Evolutionary conservation across 2,329 filamentous ascomycete species (phyloP).

Genomic region (Penicillium paneum): DNA sequence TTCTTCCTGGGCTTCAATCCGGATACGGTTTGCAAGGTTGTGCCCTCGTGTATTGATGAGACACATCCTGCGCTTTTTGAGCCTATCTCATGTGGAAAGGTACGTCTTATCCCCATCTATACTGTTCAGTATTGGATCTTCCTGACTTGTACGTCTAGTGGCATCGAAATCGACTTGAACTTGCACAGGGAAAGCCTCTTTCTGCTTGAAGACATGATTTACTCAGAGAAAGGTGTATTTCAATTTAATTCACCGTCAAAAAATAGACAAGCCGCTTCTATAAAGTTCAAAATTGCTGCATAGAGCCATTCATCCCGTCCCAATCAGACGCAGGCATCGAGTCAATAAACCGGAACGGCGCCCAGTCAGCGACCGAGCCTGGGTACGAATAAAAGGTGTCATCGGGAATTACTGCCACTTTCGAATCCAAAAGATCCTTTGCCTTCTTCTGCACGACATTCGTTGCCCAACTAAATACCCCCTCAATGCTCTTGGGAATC

Average conservation of each 20-base stretch:
- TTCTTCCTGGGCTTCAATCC: constrained; percentile 58
- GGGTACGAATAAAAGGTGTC: constrained; percentile 8
- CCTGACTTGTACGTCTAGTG: constrained; percentile 14
- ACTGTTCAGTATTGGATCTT: too few relatives aligned
- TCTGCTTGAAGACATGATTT: not conserved
- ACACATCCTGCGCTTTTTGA: constrained; percentile 50
- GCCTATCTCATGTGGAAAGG: constrained; percentile 52
- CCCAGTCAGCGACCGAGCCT: constrained; percentile 5
- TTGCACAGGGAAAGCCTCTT: constrained; percentile 7
- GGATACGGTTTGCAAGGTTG: constrained; percentile 42
- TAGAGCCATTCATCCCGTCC: constrained; percentile 3
- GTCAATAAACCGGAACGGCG: constrained; percentile 10
- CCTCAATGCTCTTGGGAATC: constrained; percentile 9
- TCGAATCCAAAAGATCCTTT: constrained; percentile 4
- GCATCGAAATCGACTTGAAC: constrained; percentile 22
- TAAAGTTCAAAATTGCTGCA: constrained; percentile 1
- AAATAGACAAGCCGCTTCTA: not conserved
- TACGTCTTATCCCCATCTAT: not conserved
- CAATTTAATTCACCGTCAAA: not conserved
- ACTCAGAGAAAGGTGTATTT: not conserved
- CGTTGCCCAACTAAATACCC: constrained; percentile 7
- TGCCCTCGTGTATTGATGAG: constrained; percentile 48
- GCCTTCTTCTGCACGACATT: constrained; percentile 10
- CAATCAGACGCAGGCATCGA: constrained; percentile 5
- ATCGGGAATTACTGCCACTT: not conserved